A percentile compares a stretch with the other conserved stretches of the same genome.
Evolutionary conservation across 176 grass and related monocot species (phyloP).

Genomic region (Oryza longistaminata): DNA sequence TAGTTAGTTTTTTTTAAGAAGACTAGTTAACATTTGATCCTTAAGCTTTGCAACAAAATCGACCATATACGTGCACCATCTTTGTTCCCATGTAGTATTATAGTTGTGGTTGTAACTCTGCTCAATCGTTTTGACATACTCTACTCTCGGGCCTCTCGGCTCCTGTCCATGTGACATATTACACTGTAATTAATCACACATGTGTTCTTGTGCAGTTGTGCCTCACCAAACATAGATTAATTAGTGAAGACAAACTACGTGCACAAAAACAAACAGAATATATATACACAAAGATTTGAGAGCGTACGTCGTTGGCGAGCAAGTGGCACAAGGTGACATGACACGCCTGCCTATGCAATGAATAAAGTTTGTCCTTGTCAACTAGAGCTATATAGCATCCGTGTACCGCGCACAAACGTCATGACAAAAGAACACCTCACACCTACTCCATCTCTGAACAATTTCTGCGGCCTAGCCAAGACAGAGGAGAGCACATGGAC

Average conservation of each 20-base stretch:
- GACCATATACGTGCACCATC: too few relatives aligned
- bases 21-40: too few relatives aligned
- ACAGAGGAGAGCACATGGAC: not conserved
- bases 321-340: conserved; percentile 29
- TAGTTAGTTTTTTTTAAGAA: too few relatives aligned
- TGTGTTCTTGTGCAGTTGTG: not conserved
- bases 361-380: conserved; percentile 30
- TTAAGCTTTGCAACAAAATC: too few relatives aligned
- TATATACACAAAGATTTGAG: not conserved
- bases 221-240: not conserved
- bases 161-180: not conserved
- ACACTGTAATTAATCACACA: not conserved
- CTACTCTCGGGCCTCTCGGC: too few relatives aligned
- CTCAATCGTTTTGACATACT: too few relatives aligned
- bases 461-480: not conserved
- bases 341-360: conserved; percentile 23
- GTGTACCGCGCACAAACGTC: not conserved
- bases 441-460: not conserved
- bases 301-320: conserved; percentile 4
- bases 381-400: not conserved
- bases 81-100: too few relatives aligned
- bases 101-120: not conserved
- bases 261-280: not conserved
- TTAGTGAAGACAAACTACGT: not conserved
- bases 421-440: not conserved